A percentile compares a stretch with the other conserved stretches of the same genome.
Evolutionary conservation across 83 land plant genomes (phyloP).

Genomic region (Larix sibirica): DNA sequence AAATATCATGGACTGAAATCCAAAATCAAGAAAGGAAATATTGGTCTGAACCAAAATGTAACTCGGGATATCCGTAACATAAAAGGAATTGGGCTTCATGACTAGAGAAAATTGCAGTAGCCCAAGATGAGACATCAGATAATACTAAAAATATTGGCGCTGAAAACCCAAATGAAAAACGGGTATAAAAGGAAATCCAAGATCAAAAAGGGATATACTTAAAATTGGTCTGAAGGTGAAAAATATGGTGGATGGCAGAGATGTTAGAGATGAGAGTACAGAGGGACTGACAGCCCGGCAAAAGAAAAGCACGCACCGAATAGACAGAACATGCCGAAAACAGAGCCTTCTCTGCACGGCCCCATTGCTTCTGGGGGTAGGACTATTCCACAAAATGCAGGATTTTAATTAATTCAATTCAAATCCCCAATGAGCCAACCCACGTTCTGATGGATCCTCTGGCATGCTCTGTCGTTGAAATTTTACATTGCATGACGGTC

Average conservation of each 20-base stretch:
- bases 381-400: conserved; percentile 16
- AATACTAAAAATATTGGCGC: background rate
- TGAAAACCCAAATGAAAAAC: background rate
- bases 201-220: background rate
- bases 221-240: background rate
- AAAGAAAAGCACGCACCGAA: conserved; percentile 17
- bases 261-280: background rate
- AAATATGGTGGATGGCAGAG: conserved; percentile 1
- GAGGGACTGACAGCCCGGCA: conserved; percentile 6
- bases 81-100: background rate
- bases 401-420: conserved; percentile 4
- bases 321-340: conserved; percentile 13
- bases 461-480: conserved; percentile 1
- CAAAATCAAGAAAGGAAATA: no score
- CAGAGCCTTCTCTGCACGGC: background rate
- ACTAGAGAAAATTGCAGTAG: background rate
- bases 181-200: background rate
- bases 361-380: background rate
- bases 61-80: background rate
- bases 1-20: background rate
- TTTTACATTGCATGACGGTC: background rate
- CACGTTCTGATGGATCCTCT: background rate
- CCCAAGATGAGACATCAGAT: background rate
- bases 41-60: no score
- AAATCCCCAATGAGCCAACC: background rate